Percentiles rank a stretch among this genome's conserved stretches.
Conservation (phyloP, 2,329 filamentous ascomycete species). For the Fusarium liriodendri region DNA sequence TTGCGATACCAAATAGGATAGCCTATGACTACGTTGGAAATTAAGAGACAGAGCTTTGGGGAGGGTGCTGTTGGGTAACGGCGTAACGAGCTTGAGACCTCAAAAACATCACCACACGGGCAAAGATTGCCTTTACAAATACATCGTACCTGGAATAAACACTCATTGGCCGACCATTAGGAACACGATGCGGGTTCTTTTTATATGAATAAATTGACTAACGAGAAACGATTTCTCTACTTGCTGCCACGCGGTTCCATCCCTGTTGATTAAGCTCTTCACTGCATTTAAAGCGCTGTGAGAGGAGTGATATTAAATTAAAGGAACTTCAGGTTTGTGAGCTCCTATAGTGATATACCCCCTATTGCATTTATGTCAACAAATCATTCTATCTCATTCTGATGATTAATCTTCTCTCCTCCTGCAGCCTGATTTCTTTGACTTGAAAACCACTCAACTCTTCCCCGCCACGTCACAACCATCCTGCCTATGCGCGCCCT, state of each 20-base stretch:
- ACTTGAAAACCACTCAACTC: neutral
- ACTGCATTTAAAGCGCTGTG: neutral
- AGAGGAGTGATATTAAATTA: neutral
- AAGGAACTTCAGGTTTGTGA: neutral
- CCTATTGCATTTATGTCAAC: neutral
- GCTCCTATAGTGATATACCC: neutral
- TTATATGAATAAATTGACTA: neutral
- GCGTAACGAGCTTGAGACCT: neutral
- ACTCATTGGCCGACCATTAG: neutral
- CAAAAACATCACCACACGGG: neutral
- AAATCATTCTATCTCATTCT: neutral
- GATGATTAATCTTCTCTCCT: neutral
- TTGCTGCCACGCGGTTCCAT: neutral
- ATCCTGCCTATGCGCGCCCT: neutral
- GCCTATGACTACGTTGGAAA: neutral
- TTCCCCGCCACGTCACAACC: neutral
- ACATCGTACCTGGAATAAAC: neutral
- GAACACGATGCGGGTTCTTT: too few relatives aligned
- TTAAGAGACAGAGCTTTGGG: neutral
- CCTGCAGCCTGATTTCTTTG: neutral
- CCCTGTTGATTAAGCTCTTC: neutral
- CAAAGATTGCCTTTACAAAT: neutral
- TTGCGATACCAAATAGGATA: neutral
- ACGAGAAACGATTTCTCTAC: neutral
- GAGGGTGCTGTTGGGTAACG: neutral